Evolutionary conservation across 495 filamentous ascomycete genomes (phyloP), one percentile per base, ranked within the genome.

Genomic region (Penicillium argentinense): DNA sequence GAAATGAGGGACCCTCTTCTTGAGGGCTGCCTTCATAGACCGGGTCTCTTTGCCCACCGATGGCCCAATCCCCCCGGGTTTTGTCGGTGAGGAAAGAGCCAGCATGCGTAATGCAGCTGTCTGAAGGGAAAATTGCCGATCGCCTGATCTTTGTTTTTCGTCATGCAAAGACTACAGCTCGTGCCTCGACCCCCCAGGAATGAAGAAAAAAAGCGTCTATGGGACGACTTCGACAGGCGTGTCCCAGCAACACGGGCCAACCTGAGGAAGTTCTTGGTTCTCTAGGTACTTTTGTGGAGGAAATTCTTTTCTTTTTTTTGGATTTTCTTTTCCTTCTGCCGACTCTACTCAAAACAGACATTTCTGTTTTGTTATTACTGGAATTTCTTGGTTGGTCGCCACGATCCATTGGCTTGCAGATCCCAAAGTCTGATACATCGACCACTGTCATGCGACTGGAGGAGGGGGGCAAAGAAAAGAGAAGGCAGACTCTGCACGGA

Each of bases 391-490:
- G 17, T 36, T 36, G 29, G 45, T 28, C 39, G 22, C 8, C 37
- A 51, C 19, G 45, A 33, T 42, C 53, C 38, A 68, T 68, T 68
- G 63, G 62, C 46, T 47, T 47, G 52, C 45, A 57, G 56, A 53
- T 58, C 57, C 51, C 51, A 63, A 62, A 57, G 58, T 60, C 57
- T 58, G 64, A 61, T 63, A 60, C 62, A 59, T 64, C 60, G 51
- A 54, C 48, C 49, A 51, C 40, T 56, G 58, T 72, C 64, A 72
- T 62, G 69, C 56, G 63, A 64, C 64, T 63, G 53, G 57, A 60
- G 61, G 34, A 19, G 14, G 33, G 33, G 16, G 14, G 21, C 18
- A 18, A 34, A 34, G 30, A 34, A 16, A 16, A 34, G 18, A 36
- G 21, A 36, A 41, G 26, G 30, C 30, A 27, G 46, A 42, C 39